Conservation (phyloP, 2,329 filamentous ascomycete species). For the Eurotiales sp. region DNA sequence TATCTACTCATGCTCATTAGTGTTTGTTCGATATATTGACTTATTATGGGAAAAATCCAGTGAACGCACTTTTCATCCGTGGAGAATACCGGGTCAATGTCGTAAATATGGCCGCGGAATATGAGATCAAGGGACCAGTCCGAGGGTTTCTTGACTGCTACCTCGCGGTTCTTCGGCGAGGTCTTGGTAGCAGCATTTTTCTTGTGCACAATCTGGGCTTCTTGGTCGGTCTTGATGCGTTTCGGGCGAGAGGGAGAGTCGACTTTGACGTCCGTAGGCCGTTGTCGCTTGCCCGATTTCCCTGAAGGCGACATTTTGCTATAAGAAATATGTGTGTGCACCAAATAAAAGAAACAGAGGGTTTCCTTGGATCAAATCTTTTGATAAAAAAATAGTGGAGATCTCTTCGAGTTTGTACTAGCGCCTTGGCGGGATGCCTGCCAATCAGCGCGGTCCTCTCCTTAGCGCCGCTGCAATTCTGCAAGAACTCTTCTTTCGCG, state of each 20-base stretch:
- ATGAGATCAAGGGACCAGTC: conserved; percentile 49
- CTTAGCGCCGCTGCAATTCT: conserved; percentile 8
- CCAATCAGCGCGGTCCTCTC: not conserved
- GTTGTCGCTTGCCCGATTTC: conserved; percentile 10
- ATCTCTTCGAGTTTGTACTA: conserved; percentile 3
- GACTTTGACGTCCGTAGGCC: conserved; percentile 10
- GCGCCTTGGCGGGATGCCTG: conserved; percentile 2
- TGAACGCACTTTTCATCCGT: conserved; percentile 52
- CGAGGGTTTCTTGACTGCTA: conserved; percentile 1
- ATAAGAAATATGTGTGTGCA: not conserved
- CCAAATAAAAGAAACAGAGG: not conserved
- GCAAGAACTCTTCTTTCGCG: not conserved
- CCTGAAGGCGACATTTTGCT: conserved; percentile 7
- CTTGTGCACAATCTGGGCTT: conserved; percentile 2
- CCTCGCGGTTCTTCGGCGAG: not conserved
- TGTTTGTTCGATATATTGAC: too few species aligned
- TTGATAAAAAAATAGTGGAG: conserved; percentile 14
- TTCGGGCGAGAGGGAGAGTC: conserved; percentile 4
- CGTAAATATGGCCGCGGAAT: conserved; percentile 53
- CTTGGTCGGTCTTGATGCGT: conserved; percentile 9
- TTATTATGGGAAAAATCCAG: too few species aligned
- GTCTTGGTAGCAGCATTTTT: not conserved
- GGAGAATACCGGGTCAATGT: conserved; percentile 56
- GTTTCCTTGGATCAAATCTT: not conserved
- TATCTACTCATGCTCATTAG: too few species aligned